Evolutionary conservation across 768 basidiomycete genomes (phyloP), one percentile per base, ranked within the genome.

Genomic region (Dioszegia hungarica): DNA sequence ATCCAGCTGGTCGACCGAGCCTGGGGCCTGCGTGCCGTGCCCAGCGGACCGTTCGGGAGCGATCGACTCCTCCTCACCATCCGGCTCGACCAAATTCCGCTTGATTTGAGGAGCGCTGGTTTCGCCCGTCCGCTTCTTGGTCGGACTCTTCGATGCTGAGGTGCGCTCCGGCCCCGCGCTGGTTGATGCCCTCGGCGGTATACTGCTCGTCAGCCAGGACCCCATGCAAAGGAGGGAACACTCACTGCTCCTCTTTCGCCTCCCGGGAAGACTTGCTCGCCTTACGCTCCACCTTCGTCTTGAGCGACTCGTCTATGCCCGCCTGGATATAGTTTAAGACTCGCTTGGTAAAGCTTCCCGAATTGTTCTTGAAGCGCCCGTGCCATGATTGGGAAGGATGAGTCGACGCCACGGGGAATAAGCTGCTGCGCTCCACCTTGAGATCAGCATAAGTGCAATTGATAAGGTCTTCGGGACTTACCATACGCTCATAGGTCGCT

Each of bases 331-430:
- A 57, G 14, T 51, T n/a, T 19, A 48, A 25, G 9, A 70, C 54
- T 17, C 67, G 56, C 17, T 48, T 56, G 15, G 41, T 22, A 14
- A 66, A 63, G 0, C 31, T 31, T 1, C 27, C 37, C 6, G 50
- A 6, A 34, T 68, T 68, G 54, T 64, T 68, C 59, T 68, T 73
- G 68, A 66, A 73, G 15, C 66, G 51, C 48, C 68, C 64, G 41
- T 68, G 68, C 71, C 71, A 73, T 51, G 71, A 73, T 62, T 73
- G 68, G 2, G 45, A 38, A 19, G 62, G 39, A 47, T 73, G 71
- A 1, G 57, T 44, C 4, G 22, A 40, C 19, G 60, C 60, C 14
- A 62, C 44, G 15, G 71, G 64, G 28, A 61, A 29, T 39, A 22
- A 20, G 34, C 37, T 11, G 31, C 41, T 66, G 6, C 36, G 17